Evolutionary conservation across 192 early-diverging fungal genomes (phyloP).

Genomic region (Funneliformis mosseae): DNA sequence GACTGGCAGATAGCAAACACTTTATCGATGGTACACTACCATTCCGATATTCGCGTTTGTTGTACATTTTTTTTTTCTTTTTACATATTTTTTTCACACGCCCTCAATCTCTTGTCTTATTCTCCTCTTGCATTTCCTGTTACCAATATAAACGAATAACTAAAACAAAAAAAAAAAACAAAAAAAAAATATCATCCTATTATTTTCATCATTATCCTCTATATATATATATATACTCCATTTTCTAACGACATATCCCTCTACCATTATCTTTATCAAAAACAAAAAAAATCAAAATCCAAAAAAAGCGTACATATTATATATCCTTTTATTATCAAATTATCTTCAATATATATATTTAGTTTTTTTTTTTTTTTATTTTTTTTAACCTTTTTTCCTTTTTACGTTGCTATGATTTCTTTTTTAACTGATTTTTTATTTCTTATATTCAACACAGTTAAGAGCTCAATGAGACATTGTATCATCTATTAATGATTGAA

Average conservation of each 20-base stretch:
- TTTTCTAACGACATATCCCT: neutral
- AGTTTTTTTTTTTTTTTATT: neutral
- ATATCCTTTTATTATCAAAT: constrained; percentile 3
- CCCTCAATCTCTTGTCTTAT: neutral
- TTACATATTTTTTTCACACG: neutral
- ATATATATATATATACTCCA: neutral
- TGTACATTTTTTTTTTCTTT: constrained; percentile 19
- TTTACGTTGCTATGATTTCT: neutral
- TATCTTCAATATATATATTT: neutral
- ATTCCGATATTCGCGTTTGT: neutral
- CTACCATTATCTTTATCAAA: neutral
- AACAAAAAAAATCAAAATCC: neutral
- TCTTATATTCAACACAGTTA: neutral
- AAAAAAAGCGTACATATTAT: neutral
- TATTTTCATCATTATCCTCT: neutral
- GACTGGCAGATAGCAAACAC: constrained; percentile 18
- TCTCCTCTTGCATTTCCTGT: neutral
- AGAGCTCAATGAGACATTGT: neutral
- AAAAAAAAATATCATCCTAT: neutral
- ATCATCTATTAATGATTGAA: neutral
- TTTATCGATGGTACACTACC: neutral
- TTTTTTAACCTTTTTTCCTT: neutral
- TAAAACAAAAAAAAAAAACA: neutral
- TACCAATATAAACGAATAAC: neutral
- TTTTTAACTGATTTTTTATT: too few species aligned